Evolutionary conservation across 768 basidiomycete species (phyloP), one percentile per base, ranked within the genome.

Genomic region (Candolleomyces aberdarensis): DNA sequence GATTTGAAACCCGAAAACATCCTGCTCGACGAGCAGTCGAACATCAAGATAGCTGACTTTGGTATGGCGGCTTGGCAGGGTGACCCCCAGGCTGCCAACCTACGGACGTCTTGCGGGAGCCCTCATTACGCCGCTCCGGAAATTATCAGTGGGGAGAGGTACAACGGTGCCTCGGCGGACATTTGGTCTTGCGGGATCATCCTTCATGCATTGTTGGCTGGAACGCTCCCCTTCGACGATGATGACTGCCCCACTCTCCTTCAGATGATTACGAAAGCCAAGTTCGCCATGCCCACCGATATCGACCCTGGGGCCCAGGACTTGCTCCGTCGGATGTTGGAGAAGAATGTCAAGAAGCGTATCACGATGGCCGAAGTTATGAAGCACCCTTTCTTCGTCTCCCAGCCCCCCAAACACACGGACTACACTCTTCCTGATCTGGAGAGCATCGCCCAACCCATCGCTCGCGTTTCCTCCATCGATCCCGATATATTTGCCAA

Each of bases 171-270:
- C 3, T 81, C 85, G n/a, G 87, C 94, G 19, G 96, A 98, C 74
- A 92, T 96, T 70, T 98, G 96, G 96, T 96, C 94, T 44, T 96
- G 95, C 68, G 96, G 96, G 59, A 86, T 98, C 69, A 94, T 96
- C 65, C 82, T 98, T 58, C 94, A 86, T 66, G 93, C 94, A 19
- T 78, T 98, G n/a, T 80, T 98, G 43, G 85, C 86, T 4, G 94
- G 94, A 6, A 80, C 84, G 47, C 80, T 97, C n/a, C 96, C 96
- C 0, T 98, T 98, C 68, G 94, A 98, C 70, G 89, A 96, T 70
- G 91, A 95, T 65, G 88, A 96, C 68, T 80, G 90, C 52, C 80
- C 82, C 2, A 75, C 81, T 11, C 78, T 98, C n/a, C 80, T 96
- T 43, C 84, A 88, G 64, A 93, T 91, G 73, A 91, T 98, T 64